Percentiles rank a stretch among this genome's conserved stretches.
phyloP scores from a whole-genome alignment of 176 grass and related monocot species.

The Phoenix roebelenii region DNA sequence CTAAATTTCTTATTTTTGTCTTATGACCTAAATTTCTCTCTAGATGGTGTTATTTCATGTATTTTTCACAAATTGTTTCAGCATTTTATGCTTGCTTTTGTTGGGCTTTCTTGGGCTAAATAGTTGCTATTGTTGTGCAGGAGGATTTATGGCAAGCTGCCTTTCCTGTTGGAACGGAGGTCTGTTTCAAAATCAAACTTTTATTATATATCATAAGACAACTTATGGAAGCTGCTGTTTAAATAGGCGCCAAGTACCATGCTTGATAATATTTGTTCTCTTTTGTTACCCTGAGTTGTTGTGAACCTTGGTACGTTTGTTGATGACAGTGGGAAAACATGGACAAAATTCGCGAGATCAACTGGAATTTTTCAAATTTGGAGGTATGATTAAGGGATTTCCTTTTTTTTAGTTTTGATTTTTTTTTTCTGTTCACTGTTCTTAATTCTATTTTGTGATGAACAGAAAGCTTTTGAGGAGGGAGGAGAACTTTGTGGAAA shows the following conservation, averaged over 20 bases:
- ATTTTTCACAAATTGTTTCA: slow-evolving; percentile 1
- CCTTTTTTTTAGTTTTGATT: not conserved
- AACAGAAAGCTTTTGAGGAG: slow-evolving; percentile 67
- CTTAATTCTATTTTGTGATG: slow-evolving; percentile 12
- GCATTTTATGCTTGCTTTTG: not conserved
- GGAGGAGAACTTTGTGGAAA: slow-evolving; percentile 69
- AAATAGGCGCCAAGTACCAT: not conserved
- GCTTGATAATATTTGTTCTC: not conserved
- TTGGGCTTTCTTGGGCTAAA: not conserved
- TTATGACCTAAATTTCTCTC: too few species aligned
- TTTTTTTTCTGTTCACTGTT: slow-evolving; percentile 7
- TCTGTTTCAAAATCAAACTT: slow-evolving; percentile 10
- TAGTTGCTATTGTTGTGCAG: slow-evolving; percentile 24
- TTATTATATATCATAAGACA: too few species aligned
- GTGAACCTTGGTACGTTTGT: slow-evolving; percentile 2
- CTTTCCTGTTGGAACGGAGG: slow-evolving; percentile 71
- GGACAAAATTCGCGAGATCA: slow-evolving; percentile 73
- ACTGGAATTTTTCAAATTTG: slow-evolving; percentile 82
- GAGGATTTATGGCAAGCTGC: slow-evolving; percentile 66
- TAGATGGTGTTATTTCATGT: not conserved
- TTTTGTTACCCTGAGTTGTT: not conserved
- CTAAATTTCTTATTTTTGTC: too few species aligned
- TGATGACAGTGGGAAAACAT: slow-evolving; percentile 80
- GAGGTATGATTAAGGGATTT: slow-evolving; percentile 40
- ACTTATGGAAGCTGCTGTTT: too few species aligned